phyloP scores from a whole-genome alignment of 129 eudicot species.

The Flaveria brownii region DNA sequence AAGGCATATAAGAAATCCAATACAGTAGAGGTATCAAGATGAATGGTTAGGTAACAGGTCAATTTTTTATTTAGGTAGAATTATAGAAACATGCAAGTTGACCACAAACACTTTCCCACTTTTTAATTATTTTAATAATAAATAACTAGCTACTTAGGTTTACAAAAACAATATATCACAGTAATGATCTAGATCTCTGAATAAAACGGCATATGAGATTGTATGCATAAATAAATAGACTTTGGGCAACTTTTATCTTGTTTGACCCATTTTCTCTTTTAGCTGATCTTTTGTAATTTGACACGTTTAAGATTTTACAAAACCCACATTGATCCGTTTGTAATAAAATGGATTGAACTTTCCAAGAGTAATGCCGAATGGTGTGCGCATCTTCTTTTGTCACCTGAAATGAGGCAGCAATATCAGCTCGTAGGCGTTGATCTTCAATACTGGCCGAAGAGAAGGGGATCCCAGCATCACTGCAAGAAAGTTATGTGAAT shows the following conservation, averaged over 20 bases:
- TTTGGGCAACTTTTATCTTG: not conserved
- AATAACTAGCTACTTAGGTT: not conserved
- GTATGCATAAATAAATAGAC: not conserved
- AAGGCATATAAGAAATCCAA: not conserved
- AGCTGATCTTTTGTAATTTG: not conserved
- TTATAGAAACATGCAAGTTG: not conserved
- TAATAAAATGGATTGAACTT: not conserved
- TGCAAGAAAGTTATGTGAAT: slow-evolving; percentile 32
- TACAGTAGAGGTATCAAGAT: not conserved
- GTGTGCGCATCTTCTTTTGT: slow-evolving; percentile 16
- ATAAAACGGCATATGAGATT: not conserved
- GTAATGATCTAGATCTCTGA: not conserved
- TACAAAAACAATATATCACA: not conserved
- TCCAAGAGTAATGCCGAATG: not conserved
- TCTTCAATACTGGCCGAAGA: slow-evolving; percentile 73
- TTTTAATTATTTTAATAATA: not conserved
- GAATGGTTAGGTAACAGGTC: not conserved
- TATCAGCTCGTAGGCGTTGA: slow-evolving; percentile 69
- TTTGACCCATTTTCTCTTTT: not conserved
- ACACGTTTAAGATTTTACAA: not conserved
- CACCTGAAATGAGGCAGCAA: slow-evolving; percentile 98
- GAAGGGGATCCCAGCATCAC: slow-evolving; percentile 65
- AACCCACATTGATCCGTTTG: not conserved
- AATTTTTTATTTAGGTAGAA: not conserved
- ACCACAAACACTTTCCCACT: not conserved